Evolutionary conservation across 805 yeast genomes (phyloP).

Genomic region (Cyberlindnera petersonii): DNA sequence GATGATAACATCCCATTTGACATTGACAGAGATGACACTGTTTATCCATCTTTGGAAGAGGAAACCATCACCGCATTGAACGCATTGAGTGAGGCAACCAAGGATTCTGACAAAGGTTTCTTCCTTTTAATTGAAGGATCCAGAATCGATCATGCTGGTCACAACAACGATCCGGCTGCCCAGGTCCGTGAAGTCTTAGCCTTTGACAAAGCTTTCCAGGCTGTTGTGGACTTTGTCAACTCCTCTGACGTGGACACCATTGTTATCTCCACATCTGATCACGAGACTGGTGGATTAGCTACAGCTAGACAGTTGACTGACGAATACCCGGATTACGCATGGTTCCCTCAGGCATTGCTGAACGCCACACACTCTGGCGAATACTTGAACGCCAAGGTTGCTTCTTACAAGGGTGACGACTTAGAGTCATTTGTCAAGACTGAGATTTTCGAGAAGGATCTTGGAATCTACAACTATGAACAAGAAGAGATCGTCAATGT

Average conservation of each 20-base stretch:
- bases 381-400: slow-evolving; percentile 48
- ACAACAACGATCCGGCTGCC: slow-evolving; percentile 89
- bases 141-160: slow-evolving; percentile 94
- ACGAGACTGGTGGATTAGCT: slow-evolving; percentile 94
- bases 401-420: slow-evolving; percentile 30
- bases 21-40: slow-evolving; percentile 59
- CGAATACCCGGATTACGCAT: slow-evolving; percentile 76
- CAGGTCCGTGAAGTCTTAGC: slow-evolving; percentile 90
- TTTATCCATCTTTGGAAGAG: slow-evolving; percentile 76
- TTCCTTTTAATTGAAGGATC: slow-evolving; percentile 88
- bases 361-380: slow-evolving; percentile 79
- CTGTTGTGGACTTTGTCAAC: slow-evolving; percentile 69
- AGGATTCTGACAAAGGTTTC: slow-evolving; percentile 76
- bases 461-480: slow-evolving; percentile 61
- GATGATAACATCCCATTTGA: slow-evolving; percentile 81
- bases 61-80: slow-evolving; percentile 71
- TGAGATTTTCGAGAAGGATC: slow-evolving; percentile 55
- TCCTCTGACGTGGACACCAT: slow-evolving; percentile 69
- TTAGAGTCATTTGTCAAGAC: slow-evolving; percentile 44
- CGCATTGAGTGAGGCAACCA: slow-evolving; percentile 62
- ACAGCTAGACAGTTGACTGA: slow-evolving; percentile 71
- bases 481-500: slow-evolving; percentile 49
- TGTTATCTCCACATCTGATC: slow-evolving; percentile 83
- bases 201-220: slow-evolving; percentile 74
- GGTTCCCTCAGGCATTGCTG: slow-evolving; percentile 77